A percentile compares a stretch with the other conserved stretches of the same genome.
phyloP scores from a whole-genome alignment of 1,139 yeast species.

The Saccharomyces pastorianus region DNA sequence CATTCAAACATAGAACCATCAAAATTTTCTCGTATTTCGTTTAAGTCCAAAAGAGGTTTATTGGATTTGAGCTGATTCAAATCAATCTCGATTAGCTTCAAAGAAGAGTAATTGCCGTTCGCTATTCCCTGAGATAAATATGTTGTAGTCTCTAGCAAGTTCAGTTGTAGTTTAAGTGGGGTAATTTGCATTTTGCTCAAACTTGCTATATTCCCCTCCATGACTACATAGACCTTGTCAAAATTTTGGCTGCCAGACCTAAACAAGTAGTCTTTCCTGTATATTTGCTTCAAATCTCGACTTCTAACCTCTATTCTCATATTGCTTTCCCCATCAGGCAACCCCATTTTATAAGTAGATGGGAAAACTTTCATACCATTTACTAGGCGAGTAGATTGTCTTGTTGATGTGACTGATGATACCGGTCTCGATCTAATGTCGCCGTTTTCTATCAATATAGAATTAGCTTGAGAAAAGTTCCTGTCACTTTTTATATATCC shows the following conservation, averaged over 20 bases:
- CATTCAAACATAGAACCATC: constrained; percentile 16
- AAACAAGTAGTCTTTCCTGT: constrained; percentile 23
- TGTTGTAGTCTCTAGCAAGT: constrained; percentile 21
- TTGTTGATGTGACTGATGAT: neutral
- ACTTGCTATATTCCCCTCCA: constrained; percentile 10
- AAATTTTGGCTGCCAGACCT: constrained; percentile 20
- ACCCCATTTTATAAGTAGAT: constrained; percentile 16
- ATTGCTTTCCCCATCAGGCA: constrained; percentile 15
- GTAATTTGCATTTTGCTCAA: constrained; percentile 10
- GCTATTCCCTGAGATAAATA: constrained; percentile 25
- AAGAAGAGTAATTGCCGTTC: constrained; percentile 23
- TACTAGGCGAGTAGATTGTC: neutral
- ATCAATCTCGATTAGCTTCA: constrained; percentile 11
- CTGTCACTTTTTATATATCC: neutral
- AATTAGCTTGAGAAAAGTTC: neutral
- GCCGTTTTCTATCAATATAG: constrained; percentile 1
- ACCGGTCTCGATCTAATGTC: constrained; percentile 1
- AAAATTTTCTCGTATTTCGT: constrained; percentile 6
- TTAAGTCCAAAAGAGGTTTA: constrained; percentile 5
- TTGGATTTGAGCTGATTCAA: constrained; percentile 4
- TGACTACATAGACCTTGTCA: constrained; percentile 19
- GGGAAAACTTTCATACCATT: constrained; percentile 10
- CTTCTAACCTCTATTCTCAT: constrained; percentile 26
- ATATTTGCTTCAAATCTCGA: constrained; percentile 16
- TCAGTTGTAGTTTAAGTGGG: constrained; percentile 19